Evolutionary conservation across 441 rosid species (phyloP), one percentile per base, ranked within the genome.

Genomic region (Syzygium syzygioides): DNA sequence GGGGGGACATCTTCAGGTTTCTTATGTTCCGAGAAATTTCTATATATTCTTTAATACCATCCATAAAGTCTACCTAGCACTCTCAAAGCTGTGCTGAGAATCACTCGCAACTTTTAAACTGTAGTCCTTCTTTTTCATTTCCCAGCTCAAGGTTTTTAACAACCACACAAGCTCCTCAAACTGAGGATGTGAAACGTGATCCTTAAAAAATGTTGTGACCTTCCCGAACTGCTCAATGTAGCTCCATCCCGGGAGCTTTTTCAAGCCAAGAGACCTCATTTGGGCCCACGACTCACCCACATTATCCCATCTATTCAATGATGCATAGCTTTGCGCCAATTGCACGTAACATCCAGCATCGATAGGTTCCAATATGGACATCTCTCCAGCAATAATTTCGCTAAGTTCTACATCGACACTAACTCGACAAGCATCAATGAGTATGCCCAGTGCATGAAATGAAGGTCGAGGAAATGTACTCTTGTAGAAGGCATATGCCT

Each of bases 161-260:
- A 92, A 85, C 59, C 85, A 89, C 86, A 90, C 79, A 85, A 94
- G 90, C 83, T 94, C 95, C 88, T 92, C 90, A 71, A 62, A 71
- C 57, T 86, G 91, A 62, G 94, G 92, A 91, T 93, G 94, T 80
- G 94, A 89, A 20, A 91, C 85, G 64, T 94, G 92, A 83, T 93
- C 92, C 79, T 90, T 89, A 59, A 89, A 95, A 90, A 94, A 95
- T 50, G 92, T 93, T 64, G 93, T 91, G 88, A 87, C 89, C 86
- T 55, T 85, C 87, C 94, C 92, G 2, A 90, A 87, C 48, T 90
- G 85, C 88, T 95, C 96, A 80, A 95, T 92, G 80, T 89, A 92
- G 87, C 96, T 95, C 96, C 96, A 94, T 26, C 94, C 94, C 3
- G 94, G 94, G 86, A 92, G 90, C 89, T 93, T 95, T 91, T 88